Conservation (phyloP, 2,329 filamentous ascomycete genomes). For the Juglanconis oblonga region DNA sequence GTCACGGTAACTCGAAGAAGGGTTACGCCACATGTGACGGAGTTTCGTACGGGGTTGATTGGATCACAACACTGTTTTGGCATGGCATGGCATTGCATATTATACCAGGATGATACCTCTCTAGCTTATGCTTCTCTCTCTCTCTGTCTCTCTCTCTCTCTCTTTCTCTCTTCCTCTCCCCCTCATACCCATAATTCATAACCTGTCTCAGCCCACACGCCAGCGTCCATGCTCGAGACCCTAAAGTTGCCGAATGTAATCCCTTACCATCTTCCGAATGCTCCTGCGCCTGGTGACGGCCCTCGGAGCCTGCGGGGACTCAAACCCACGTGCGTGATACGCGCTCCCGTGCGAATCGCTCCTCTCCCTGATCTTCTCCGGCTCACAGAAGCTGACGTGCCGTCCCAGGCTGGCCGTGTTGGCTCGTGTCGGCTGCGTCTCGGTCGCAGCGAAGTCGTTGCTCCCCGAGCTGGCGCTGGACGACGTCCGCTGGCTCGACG, state of each 20-base stretch:
- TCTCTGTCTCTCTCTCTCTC: too few species aligned
- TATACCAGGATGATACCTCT: too few species aligned
- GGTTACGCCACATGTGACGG: too few species aligned
- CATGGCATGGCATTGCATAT: too few species aligned
- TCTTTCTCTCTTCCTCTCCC: too few species aligned
- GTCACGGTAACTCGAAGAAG: too few species aligned
- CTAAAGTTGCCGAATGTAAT: slow-evolving; percentile 9
- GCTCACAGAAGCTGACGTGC: slow-evolving; percentile 12
- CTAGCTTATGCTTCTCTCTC: too few species aligned
- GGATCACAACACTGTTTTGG: too few species aligned
- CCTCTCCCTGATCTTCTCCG: not conserved
- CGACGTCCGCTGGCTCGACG: not conserved
- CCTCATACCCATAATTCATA: too few species aligned
- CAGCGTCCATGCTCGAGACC: not conserved
- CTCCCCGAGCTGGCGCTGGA: not conserved
- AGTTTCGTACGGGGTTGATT: too few species aligned
- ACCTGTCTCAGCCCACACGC: too few species aligned
- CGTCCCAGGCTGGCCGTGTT: not conserved
- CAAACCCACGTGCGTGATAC: not conserved
- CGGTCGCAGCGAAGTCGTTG: slow-evolving; percentile 1
- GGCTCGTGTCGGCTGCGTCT: not conserved
- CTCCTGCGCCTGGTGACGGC: slow-evolving; percentile 12
- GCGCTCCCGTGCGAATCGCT: slow-evolving; percentile 8
- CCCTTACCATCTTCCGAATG: slow-evolving; percentile 9
- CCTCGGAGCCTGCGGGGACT: slow-evolving; percentile 8